These are phyloP conservation scores for Phlebiopsis flavidoalba DNA, from an alignment of 768 basidiomycete genomes.

Conservation along the genomic window DNA sequence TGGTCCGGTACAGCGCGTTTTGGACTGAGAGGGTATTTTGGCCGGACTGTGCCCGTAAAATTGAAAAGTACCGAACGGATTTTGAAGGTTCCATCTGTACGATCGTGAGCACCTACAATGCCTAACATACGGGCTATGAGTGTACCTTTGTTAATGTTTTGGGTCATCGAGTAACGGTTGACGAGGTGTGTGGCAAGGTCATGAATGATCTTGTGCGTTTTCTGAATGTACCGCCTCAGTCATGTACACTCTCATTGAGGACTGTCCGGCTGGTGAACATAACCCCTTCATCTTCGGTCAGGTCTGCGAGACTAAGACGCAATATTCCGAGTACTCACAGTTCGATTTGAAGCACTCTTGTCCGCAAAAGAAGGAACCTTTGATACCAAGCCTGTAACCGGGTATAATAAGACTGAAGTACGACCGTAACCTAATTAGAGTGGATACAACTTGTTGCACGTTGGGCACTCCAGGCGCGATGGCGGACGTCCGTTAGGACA, in stretches of 20 bases:
- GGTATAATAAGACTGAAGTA: slow-evolving; percentile 7
- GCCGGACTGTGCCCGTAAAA: slow-evolving; percentile 79
- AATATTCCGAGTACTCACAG: slow-evolving; percentile 51
- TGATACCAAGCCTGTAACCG: slow-evolving; percentile 61
- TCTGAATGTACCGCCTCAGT: slow-evolving; percentile 37
- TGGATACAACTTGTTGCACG: slow-evolving; percentile 75
- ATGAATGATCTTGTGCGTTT: slow-evolving; percentile 78
- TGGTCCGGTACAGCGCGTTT: slow-evolving; percentile 74
- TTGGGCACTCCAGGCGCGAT: slow-evolving; percentile 87
- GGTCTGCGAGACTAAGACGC: slow-evolving; percentile 7
- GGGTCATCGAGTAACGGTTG: slow-evolving; percentile 23
- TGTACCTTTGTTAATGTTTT: slow-evolving; percentile 23
- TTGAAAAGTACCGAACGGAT: slow-evolving; percentile 63
- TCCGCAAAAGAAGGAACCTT: slow-evolving; percentile 85
- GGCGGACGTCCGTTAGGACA: slow-evolving; percentile 82
- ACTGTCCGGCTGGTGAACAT: neutral
- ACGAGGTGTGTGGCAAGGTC: slow-evolving; percentile 41
- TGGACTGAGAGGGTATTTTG: slow-evolving; percentile 83
- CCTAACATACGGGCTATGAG: too few relatives aligned
- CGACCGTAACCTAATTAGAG: slow-evolving; percentile 4
- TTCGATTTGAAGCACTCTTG: slow-evolving; percentile 96
- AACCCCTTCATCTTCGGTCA: slow-evolving; percentile 30
- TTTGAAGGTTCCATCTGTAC: slow-evolving; percentile 69
- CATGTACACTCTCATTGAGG: neutral
- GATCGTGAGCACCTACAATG: neutral